Evolutionary conservation across 2,329 filamentous ascomycete genomes (phyloP), one percentile per base, ranked within the genome.

Genomic region (Aureobasidium vineae): DNA sequence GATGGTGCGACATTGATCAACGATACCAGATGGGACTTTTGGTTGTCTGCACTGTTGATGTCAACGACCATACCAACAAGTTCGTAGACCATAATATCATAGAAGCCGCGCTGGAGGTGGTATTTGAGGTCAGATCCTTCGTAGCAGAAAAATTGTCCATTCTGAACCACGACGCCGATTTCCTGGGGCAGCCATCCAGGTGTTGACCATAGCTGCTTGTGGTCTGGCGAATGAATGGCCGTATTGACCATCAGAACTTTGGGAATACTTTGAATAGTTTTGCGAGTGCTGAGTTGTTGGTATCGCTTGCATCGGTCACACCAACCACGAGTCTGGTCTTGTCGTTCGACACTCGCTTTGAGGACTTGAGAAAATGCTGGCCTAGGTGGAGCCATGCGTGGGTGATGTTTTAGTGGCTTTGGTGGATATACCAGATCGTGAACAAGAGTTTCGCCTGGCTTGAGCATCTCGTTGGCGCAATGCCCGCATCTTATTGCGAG

Each of bases 151-250:
- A 98, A 91, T 73, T 96, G 91, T n/a, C 91, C 92, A 72, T 91
- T 87, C 68, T 96, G 91, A 66, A 97, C 86, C 66, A 96, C 91
- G 73, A 99, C 86, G 43, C 95, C 95, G 72, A 99, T 93, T 75
- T 98, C 92, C 73, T 95, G 90, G 0, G 95, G 95, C 15, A 99
- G 82, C 89, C 94, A 99, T 19, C 91, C 91, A 0, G 91, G 91
- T 15, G 88, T 91, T 1, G 91, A 87, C 96, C 96, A 99, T 19
- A 97, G 83, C 67, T 90, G 85, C 71, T 89, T 88, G 41, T 92
- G 86, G 69, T 94, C 90, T 2, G 87, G 84, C 53, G 81, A 88
- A 47, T 90, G 88, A 13, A 91, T 86, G 0, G 92, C 90, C 2
- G 87, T 81, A 74, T 97, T 97, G 31, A 99, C 84, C 80, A 96